A percentile compares a stretch with the other conserved stretches of the same genome.
Evolutionary conservation across 257 asterid genomes (phyloP).

Genomic region (Echium plantagineum): DNA sequence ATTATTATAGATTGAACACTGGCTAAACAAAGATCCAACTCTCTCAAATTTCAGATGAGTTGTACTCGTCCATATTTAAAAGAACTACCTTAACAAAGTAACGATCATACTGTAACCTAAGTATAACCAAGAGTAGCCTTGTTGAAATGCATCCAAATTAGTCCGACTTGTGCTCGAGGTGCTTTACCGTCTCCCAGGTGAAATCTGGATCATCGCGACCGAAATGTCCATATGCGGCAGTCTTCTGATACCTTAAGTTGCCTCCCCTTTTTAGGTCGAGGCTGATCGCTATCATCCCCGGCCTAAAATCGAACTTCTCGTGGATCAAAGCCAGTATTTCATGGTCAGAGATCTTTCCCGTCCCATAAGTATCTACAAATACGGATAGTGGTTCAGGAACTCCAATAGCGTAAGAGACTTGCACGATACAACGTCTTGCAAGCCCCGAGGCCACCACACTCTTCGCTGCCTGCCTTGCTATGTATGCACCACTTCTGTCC

Average conservation of each 20-base stretch:
- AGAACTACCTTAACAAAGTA: not conserved
- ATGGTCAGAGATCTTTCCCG: conserved; percentile 53
- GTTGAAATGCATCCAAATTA: not conserved
- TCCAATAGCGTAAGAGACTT: conserved; percentile 60
- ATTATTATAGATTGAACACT: too few relatives aligned
- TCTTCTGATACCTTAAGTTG: conserved; percentile 59
- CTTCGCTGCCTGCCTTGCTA: conserved; percentile 65
- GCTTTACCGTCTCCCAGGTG: conserved; percentile 66
- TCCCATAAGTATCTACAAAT: conserved; percentile 53
- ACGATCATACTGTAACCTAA: too few relatives aligned
- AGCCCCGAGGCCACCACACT: conserved; percentile 66
- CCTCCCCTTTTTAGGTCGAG: conserved; percentile 66
- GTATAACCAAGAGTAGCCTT: too few relatives aligned
- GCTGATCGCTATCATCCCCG: conserved; percentile 64
- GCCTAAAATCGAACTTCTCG: conserved; percentile 65
- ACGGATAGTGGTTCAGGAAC: conserved; percentile 68
- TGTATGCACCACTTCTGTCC: conserved; percentile 61
- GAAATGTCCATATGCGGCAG: conserved; percentile 68
- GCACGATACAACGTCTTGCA: conserved; percentile 60
- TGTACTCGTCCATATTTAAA: too few relatives aligned
- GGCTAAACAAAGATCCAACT: too few relatives aligned
- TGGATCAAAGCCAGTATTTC: conserved; percentile 46
- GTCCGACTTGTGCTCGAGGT: conserved; percentile 36
- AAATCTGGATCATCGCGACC: conserved; percentile 60
- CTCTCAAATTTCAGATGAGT: too few relatives aligned